These are phyloP conservation scores for Cutaneotrichosporon cutaneum DNA, from an alignment of 1,284 basidiomycete species.

Conservation along the genomic window DNA sequence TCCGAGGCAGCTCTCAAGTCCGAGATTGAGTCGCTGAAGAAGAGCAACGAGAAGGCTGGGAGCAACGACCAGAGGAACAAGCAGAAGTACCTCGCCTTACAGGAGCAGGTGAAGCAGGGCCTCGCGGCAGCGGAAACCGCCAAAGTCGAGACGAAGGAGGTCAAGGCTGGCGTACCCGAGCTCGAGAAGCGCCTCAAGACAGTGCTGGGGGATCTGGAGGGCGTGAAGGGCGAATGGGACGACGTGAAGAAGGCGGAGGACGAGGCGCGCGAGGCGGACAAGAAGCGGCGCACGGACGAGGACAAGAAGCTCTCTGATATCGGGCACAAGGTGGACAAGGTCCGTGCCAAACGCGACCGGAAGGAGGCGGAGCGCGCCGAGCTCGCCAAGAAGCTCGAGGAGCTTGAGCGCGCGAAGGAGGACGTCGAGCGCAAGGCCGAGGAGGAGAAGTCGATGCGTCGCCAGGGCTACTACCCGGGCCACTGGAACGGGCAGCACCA, in stretches of 20 bases:
- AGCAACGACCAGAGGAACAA: conserved; percentile 48
- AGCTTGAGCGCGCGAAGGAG: conserved; percentile 42
- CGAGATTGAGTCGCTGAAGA: conserved; percentile 52
- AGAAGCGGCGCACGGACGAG: conserved; percentile 41
- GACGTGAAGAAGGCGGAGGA: conserved; percentile 41
- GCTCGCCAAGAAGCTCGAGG: conserved; percentile 42
- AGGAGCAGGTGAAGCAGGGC: conserved; percentile 54
- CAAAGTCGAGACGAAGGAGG: conserved; percentile 39
- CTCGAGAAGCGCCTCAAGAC: conserved; percentile 35
- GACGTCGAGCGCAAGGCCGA: conserved; percentile 46
- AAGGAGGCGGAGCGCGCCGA: conserved; percentile 46
- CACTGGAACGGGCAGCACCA: conserved; percentile 5
- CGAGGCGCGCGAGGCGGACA: conserved; percentile 42
- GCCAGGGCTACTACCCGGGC: conserved; percentile 24
- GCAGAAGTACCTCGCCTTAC: conserved; percentile 51
- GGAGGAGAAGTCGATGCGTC: conserved; percentile 29
- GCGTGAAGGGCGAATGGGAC: conserved; percentile 36
- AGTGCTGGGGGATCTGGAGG: conserved; percentile 34
- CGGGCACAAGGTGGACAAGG: conserved; percentile 70
- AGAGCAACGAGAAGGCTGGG: conserved; percentile 50
- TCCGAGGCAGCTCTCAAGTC: conserved; percentile 49
- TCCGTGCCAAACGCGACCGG: conserved; percentile 61
- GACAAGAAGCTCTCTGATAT: conserved; percentile 47
- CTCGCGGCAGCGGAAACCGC: conserved; percentile 48
- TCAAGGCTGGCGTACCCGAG: conserved; percentile 37